Evolutionary conservation across 768 basidiomycete species (phyloP).

Genomic region (Terana coerulea): DNA sequence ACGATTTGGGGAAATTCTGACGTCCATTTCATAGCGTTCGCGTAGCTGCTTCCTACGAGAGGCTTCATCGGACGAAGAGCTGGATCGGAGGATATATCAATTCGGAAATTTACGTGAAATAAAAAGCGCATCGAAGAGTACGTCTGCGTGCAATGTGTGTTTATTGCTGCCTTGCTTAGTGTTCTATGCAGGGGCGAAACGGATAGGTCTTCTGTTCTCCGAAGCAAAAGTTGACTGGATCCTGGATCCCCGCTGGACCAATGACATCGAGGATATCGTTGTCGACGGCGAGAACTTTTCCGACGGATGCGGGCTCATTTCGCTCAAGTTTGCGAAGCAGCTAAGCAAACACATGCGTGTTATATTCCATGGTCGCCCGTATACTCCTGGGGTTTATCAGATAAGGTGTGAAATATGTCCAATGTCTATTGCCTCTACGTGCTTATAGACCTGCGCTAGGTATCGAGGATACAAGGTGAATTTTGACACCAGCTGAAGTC

Average conservation of each 20-base stretch:
- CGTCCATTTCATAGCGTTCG: constrained; percentile 39
- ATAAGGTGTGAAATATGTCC: constrained; percentile 55
- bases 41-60: constrained; percentile 61
- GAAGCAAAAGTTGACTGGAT: constrained; percentile 56
- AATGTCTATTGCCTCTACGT: too few relatives aligned
- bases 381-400: constrained; percentile 61
- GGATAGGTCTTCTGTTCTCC: constrained; percentile 65
- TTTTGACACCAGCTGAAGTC: neutral
- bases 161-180: neutral
- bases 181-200: constrained; percentile 53
- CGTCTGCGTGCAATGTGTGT: constrained; percentile 8
- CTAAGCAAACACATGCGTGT: constrained; percentile 53
- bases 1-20: neutral
- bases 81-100: constrained; percentile 53
- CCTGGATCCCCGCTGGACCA: constrained; percentile 43
- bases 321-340: constrained; percentile 44
- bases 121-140: constrained; percentile 64
- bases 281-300: constrained; percentile 57
- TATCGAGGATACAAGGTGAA: constrained; percentile 60
- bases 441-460: constrained; percentile 27
- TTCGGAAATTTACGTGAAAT: constrained; percentile 58
- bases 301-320: constrained; percentile 67
- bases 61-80: constrained; percentile 49
- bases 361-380: constrained; percentile 49
- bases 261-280: constrained; percentile 59